These are phyloP conservation scores for Gossypium longicalyx DNA, from an alignment of 345 rosid species.

Conservation along the genomic window DNA sequence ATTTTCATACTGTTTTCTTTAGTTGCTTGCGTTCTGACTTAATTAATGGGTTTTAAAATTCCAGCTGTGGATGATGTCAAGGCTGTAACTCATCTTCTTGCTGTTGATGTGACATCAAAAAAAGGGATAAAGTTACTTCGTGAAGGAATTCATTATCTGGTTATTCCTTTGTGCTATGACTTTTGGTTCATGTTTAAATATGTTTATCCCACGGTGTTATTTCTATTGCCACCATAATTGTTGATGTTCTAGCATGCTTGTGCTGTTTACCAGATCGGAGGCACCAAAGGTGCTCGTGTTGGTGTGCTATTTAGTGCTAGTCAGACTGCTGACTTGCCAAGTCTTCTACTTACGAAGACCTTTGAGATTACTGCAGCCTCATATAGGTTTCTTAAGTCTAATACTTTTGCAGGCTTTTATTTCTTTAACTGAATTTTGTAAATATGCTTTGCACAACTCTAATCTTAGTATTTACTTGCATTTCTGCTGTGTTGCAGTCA, in stretches of 20 bases:
- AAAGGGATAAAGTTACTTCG: conserved; percentile 76
- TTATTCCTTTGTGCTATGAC: conserved; percentile 24
- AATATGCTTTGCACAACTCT: conserved; percentile 1
- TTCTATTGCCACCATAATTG: conserved; percentile 10
- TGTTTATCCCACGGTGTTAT: not conserved
- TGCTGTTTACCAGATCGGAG: conserved; percentile 53
- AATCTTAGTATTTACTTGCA: conserved; percentile 17
- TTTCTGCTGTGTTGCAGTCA: conserved; percentile 50
- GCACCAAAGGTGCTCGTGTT: conserved; percentile 73
- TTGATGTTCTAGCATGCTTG: conserved; percentile 27
- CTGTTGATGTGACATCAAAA: conserved; percentile 61
- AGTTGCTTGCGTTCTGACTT: conserved; percentile 15
- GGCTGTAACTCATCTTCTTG: conserved; percentile 93
- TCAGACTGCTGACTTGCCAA: conserved; percentile 40
- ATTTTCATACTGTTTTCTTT: conserved; percentile 11
- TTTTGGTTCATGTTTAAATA: conserved; percentile 14
- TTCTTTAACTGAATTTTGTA: not conserved
- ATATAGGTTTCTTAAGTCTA: conserved; percentile 54
- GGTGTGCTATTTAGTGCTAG: conserved; percentile 70
- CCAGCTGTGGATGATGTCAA: conserved; percentile 82
- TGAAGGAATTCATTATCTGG: conserved; percentile 91
- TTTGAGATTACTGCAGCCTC: conserved; percentile 64
- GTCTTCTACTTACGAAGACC: conserved; percentile 59
- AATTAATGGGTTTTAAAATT: conserved; percentile 24
- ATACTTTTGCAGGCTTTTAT: not conserved